phyloP scores from a whole-genome alignment of 371 early-diverging fungal species.

The Smittium culicis region DNA sequence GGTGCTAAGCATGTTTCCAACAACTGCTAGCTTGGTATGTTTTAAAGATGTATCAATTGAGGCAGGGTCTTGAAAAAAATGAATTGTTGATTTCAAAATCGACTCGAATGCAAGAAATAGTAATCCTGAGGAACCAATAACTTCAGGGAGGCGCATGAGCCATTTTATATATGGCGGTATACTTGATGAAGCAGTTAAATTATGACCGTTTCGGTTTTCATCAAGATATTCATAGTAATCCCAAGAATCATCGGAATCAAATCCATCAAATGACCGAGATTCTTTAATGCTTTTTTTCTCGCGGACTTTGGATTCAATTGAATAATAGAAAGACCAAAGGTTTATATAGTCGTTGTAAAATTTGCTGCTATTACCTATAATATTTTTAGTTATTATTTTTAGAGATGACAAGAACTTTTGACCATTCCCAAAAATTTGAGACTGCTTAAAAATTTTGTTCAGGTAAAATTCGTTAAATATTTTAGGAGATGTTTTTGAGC shows the following conservation, averaged over 20 bases:
- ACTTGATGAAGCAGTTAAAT: no score
- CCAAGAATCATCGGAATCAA: not conserved
- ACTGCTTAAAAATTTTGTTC: not conserved
- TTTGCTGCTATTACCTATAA: not conserved
- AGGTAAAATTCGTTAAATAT: slow-evolving; percentile 6
- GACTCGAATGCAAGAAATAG: not conserved
- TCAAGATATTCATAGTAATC: no score
- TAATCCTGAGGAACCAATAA: not conserved
- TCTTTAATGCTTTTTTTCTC: no score
- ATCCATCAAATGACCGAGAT: no score
- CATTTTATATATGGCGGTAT: slow-evolving; percentile 8
- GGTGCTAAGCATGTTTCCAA: not conserved
- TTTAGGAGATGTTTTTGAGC: not conserved
- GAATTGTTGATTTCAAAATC: not conserved
- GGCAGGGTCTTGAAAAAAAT: not conserved
- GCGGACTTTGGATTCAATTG: no score
- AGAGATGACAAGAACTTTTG: not conserved
- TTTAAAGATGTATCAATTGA: not conserved
- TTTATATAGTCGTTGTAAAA: slow-evolving; percentile 5
- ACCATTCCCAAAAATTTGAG: slow-evolving; percentile 1
- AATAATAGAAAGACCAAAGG: no score
- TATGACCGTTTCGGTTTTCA: no score
- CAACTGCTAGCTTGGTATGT: not conserved
- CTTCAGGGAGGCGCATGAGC: slow-evolving; percentile 6
- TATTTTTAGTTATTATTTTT: not conserved